phyloP scores from a whole-genome alignment of 2,329 filamentous ascomycete genomes.

The Sporothrix curviconia region DNA sequence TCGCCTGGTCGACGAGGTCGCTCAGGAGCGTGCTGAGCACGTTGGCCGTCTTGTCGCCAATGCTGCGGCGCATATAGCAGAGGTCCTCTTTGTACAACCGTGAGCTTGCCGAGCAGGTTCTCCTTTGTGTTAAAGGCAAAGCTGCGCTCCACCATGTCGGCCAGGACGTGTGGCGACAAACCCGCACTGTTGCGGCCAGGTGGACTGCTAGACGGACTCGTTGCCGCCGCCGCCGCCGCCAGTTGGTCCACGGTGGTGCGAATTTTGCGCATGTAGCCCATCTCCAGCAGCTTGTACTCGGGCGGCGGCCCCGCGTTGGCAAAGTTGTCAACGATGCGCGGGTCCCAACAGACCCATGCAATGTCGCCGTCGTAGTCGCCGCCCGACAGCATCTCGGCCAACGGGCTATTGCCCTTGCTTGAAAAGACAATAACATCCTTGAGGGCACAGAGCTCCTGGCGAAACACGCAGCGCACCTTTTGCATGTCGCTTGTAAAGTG shows the following conservation, averaged over 20 bases:
- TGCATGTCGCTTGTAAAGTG: constrained; percentile 68
- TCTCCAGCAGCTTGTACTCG: constrained; percentile 37
- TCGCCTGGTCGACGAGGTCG: constrained; percentile 50
- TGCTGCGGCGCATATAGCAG: constrained; percentile 52
- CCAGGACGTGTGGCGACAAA: constrained; percentile 18
- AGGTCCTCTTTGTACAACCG: constrained; percentile 56
- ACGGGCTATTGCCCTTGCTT: constrained; percentile 49
- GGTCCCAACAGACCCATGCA: constrained; percentile 74
- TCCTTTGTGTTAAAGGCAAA: constrained; percentile 53
- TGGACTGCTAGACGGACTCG: too few species aligned
- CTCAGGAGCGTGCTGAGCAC: constrained; percentile 46
- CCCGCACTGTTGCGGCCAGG: too few species aligned
- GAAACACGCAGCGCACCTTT: constrained; percentile 53
- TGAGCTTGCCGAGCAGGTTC: constrained; percentile 57
- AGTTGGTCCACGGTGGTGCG: constrained; percentile 42
- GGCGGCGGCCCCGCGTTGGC: constrained; percentile 48
- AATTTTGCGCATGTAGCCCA: constrained; percentile 46
- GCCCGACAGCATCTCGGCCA: constrained; percentile 66
- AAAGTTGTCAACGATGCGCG: constrained; percentile 59
- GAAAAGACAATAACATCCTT: constrained; percentile 79
- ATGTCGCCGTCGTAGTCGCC: constrained; percentile 77
- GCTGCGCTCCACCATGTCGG: constrained; percentile 44
- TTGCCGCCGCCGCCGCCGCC: constrained; percentile 12
- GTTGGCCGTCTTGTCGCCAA: constrained; percentile 38
- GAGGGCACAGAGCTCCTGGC: constrained; percentile 56